A percentile compares a stretch with the other conserved stretches of the same genome.
phyloP scores from a whole-genome alignment of 2,329 filamentous ascomycete genomes.

The Aureobasidium namibiae region DNA sequence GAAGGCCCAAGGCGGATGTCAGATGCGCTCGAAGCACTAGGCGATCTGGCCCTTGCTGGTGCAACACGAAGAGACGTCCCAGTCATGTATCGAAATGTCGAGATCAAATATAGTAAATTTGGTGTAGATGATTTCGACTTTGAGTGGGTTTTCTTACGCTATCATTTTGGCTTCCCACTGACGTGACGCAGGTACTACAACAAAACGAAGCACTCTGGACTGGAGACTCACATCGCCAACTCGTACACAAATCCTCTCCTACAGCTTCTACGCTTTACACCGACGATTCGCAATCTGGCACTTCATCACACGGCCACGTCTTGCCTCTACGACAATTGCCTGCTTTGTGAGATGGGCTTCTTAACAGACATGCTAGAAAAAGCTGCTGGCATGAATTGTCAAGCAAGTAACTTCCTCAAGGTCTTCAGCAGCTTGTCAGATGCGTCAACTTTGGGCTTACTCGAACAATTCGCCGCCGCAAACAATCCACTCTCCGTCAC shows the following conservation, averaged over 20 bases:
- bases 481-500: slow-evolving; percentile 68
- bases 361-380: slow-evolving; percentile 98
- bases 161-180: slow-evolving; percentile 1
- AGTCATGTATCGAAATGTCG: slow-evolving; percentile 82
- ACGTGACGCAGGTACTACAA: slow-evolving; percentile 72
- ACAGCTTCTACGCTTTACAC: slow-evolving; percentile 86
- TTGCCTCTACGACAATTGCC: slow-evolving; percentile 73
- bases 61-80: slow-evolving; percentile 75
- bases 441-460: slow-evolving; percentile 65
- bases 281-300: slow-evolving; percentile 76
- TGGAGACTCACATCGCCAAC: slow-evolving; percentile 94
- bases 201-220: slow-evolving; percentile 78
- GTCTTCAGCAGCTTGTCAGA: slow-evolving; percentile 77
- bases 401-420: slow-evolving; percentile 90
- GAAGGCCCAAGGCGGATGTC: slow-evolving; percentile 35
- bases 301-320: slow-evolving; percentile 80
- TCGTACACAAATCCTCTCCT: slow-evolving; percentile 91
- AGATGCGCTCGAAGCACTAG: slow-evolving; percentile 57
- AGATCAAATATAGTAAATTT: slow-evolving; percentile 98
- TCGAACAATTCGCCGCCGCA: slow-evolving; percentile 71
- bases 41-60: slow-evolving; percentile 60
- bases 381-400: slow-evolving; percentile 85
- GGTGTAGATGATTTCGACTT: slow-evolving; percentile 99
- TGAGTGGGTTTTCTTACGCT: slow-evolving; percentile 47
- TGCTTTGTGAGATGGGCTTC: slow-evolving; percentile 91